These are phyloP conservation scores for Aspergillus fumigatiaffinis DNA, from an alignment of 2,329 filamentous ascomycete genomes.

Conservation along the genomic window DNA sequence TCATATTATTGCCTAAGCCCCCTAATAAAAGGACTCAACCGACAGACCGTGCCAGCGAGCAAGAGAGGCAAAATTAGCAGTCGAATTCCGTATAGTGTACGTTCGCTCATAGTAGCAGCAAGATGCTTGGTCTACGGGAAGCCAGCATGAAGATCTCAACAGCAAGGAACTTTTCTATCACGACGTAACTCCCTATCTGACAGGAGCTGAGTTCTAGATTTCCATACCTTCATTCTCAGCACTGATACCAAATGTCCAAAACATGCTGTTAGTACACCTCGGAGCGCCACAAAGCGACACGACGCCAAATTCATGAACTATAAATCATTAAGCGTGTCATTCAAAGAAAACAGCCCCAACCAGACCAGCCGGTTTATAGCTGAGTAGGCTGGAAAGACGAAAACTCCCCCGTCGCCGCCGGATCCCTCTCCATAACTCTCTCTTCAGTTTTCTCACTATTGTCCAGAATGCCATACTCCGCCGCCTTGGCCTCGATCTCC, in stretches of 20 bases:
- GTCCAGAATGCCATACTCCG: conserved; percentile 8
- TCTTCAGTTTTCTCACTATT: conserved; percentile 7
- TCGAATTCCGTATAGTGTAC: not conserved
- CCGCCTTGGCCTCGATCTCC: conserved; percentile 31
- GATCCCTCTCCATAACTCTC: conserved; percentile 2
- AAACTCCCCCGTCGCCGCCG: conserved; percentile 4
- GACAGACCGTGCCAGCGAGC: not conserved
- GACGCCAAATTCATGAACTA: too few species aligned
- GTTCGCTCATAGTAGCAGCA: not conserved
- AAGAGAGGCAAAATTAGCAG: not conserved
- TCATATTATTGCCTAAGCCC: not conserved
- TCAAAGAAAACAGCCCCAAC: not conserved
- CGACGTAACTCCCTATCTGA: not conserved
- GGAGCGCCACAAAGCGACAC: too few species aligned
- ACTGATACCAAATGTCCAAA: too few species aligned
- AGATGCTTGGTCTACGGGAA: not conserved
- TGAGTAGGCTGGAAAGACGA: conserved; percentile 5
- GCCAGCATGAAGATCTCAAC: not conserved
- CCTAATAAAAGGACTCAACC: not conserved
- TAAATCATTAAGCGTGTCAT: not conserved
- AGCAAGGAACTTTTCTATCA: not conserved
- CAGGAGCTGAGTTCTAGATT: too few species aligned
- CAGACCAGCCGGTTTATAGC: not conserved
- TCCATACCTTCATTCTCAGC: not conserved
- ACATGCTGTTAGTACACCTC: too few species aligned